Conservation (phyloP, 768 basidiomycete genomes). For the Dacryopinax primogenitus region DNA sequence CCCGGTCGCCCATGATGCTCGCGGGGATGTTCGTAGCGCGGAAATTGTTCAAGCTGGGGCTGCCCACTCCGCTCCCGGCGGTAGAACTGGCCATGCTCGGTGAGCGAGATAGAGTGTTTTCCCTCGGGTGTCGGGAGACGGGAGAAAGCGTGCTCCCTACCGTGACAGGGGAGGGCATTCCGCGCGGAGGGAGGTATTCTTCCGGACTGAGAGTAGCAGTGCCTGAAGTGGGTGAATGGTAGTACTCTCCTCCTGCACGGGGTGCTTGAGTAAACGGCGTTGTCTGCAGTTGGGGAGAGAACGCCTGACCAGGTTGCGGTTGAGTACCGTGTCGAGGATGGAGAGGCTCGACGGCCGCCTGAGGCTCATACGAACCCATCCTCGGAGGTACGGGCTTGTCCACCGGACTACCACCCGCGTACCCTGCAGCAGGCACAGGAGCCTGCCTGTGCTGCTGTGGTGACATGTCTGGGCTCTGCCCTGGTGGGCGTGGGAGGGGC, state of each 20-base stretch:
- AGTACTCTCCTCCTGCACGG: not conserved
- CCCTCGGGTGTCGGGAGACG: not conserved
- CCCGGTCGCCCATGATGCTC: not conserved
- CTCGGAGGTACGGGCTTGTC: not conserved
- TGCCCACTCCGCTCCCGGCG: not conserved
- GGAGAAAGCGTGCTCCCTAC: not conserved
- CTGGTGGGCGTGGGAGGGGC: not conserved
- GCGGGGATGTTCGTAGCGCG: conserved; percentile 4
- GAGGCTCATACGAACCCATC: not conserved
- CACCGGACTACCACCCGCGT: not conserved
- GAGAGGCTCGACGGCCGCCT: not conserved
- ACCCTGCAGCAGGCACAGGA: not conserved
- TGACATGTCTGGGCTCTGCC: not conserved
- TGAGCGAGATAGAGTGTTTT: not conserved
- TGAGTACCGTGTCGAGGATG: not conserved
- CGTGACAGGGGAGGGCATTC: not conserved
- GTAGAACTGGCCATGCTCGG: not conserved
- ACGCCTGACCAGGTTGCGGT: not conserved
- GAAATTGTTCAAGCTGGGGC: not conserved
- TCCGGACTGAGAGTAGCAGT: not conserved
- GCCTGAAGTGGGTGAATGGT: too few relatives aligned
- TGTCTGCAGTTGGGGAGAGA: not conserved
- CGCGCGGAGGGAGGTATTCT: not conserved
- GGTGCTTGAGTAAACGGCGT: not conserved
- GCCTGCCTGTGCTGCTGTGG: not conserved